Base-by-base conservation (phyloP, 257 asterid genomes). In the Lavandula angustifolia region DNA sequence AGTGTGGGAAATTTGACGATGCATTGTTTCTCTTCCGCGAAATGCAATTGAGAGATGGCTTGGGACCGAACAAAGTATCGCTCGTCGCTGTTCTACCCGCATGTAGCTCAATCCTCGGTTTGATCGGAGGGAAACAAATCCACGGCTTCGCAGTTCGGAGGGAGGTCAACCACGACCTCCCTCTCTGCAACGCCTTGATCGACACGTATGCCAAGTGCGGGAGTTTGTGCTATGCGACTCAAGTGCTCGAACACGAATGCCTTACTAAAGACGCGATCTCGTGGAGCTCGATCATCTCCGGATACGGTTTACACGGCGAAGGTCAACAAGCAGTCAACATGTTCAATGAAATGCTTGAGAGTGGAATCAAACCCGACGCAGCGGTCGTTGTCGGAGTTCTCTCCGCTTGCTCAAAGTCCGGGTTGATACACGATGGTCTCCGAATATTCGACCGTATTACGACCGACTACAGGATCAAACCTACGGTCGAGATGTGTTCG, bases 321-420 rank as follows among this genome's bases (percentile, higher is more conserved):
- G 92, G 95, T 57, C 76, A 44, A 4, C 66, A 73, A 7, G 84
- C 95, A 0, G 74, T 80, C 17, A 11, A 2, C 16, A 47, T 79
- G 76, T 84, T 78, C 47, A 80, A 80, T 54, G 37, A 77, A 56
- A 84, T 87, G 89, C 72, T 82, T 18, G 76, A 67, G 34, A 59
- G 41, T 8, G 84, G 87, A 67, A 65, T 82, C 38, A 67, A 61
- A 63, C 92, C 92, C 0, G 95, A 80, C 50, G 60, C 66, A 0
- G 79, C 79, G 29, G 75, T 80, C 0, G 74, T 79, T 16, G 76
- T 84, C 7, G 83, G 82, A 16, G 86, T 82, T 75, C 87, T 87
- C 55, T 87, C 95, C 9, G 92, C 95, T 2, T 87, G 89, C 70
- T 78, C 83, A 51, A 87, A 81, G 62, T 68, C 90, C 13, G 95